Conservation (phyloP, 495 filamentous ascomycete species). For the Hyaloscypha bicolor region DNA sequence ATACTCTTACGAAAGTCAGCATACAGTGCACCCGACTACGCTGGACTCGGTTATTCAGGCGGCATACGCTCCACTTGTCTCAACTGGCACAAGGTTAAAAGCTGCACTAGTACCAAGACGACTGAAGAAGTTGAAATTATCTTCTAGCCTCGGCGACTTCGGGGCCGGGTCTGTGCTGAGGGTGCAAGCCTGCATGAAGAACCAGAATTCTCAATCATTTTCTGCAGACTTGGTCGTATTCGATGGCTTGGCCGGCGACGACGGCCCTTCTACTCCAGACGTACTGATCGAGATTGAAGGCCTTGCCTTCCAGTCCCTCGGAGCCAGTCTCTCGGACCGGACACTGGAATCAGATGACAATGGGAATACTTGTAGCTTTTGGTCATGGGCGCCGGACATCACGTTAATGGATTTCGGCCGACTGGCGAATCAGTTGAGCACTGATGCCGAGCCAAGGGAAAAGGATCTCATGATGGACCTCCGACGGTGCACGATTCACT, state of each 20-base stretch:
- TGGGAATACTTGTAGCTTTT: background rate
- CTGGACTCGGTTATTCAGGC: slow-evolving; percentile 32
- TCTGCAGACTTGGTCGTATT: slow-evolving; percentile 12
- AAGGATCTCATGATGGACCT: slow-evolving; percentile 1
- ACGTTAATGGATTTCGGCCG: background rate
- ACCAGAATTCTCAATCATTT: background rate
- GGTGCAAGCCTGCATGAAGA: background rate
- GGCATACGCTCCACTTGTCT: background rate
- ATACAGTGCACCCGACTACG: slow-evolving; percentile 52
- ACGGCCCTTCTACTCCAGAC: background rate
- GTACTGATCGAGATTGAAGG: background rate
- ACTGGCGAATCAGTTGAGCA: background rate
- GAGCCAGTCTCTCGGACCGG: background rate
- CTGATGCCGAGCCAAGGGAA: background rate
- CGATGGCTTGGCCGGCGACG: background rate
- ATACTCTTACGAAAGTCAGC: slow-evolving; percentile 33
- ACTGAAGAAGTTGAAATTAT: background rate
- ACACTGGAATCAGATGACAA: background rate
- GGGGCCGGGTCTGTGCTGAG: slow-evolving; percentile 1
- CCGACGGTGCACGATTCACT: background rate
- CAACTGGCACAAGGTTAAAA: background rate
- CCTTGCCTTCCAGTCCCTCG: slow-evolving; percentile 6
- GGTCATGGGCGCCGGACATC: slow-evolving; percentile 8
- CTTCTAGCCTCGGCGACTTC: background rate
- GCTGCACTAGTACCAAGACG: background rate